phyloP scores from a whole-genome alignment of 495 filamentous ascomycete genomes.

The Xeromyces bisporus region DNA sequence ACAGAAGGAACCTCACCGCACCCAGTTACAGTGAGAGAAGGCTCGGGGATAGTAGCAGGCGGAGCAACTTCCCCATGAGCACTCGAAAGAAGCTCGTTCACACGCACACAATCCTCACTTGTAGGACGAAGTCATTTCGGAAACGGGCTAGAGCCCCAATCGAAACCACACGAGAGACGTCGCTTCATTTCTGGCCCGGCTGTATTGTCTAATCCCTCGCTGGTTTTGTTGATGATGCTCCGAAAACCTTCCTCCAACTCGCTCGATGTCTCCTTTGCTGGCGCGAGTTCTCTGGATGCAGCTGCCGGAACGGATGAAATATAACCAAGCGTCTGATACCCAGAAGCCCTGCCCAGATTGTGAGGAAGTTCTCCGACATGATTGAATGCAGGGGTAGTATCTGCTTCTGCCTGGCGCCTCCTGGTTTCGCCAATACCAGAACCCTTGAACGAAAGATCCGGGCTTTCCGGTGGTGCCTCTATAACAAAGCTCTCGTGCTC shows the following conservation, averaged over 20 bases:
- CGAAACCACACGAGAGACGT: slow-evolving; percentile 21
- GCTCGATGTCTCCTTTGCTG: slow-evolving; percentile 4
- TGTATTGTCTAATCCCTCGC: not conserved
- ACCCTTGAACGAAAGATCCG: not conserved
- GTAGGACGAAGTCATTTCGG: slow-evolving; percentile 54
- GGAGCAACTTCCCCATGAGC: slow-evolving; percentile 48
- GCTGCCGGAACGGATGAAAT: not conserved
- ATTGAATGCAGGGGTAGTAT: slow-evolving; percentile 4
- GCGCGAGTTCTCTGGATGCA: slow-evolving; percentile 2
- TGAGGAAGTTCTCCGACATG: slow-evolving; percentile 24
- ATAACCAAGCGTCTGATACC: not conserved
- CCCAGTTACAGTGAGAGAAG: slow-evolving; percentile 65
- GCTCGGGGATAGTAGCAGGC: slow-evolving; percentile 53
- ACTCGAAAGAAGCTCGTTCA: slow-evolving; percentile 48
- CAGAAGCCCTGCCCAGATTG: slow-evolving; percentile 17
- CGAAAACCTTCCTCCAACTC: slow-evolving; percentile 6
- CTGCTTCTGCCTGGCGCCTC: slow-evolving; percentile 9
- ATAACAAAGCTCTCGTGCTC: not conserved
- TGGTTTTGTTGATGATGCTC: slow-evolving; percentile 9
- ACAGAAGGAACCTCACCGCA: slow-evolving; percentile 91
- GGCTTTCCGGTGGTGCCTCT: not conserved
- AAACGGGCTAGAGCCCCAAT: slow-evolving; percentile 42
- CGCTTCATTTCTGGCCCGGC: slow-evolving; percentile 3
- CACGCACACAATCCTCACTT: slow-evolving; percentile 51
- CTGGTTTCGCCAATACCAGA: not conserved